Base-by-base conservation (phyloP, 257 asterid species). In the Nicotiana undulata region DNA sequence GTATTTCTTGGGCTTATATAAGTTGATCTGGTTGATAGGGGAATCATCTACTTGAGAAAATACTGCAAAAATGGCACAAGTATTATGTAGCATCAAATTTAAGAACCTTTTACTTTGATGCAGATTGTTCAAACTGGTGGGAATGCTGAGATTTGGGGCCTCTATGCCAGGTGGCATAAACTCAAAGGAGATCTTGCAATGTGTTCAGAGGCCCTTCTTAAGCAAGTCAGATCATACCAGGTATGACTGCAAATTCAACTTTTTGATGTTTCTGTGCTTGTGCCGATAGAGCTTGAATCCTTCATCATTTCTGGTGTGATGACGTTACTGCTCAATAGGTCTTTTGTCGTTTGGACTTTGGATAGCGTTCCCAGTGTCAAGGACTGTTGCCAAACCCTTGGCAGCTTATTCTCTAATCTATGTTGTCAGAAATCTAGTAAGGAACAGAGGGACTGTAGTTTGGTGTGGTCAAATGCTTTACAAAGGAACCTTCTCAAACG, bases 201-300 rank as follows among this genome's bases (percentile, higher is more conserved):
- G 97, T 93, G 97, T 81, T 88, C 97, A 0, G 99, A 95, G 89
- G 98, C 98, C 56, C 93, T 90, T 51, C 97, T 93, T 22, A 93
- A 89, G 92, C 99, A 95, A 85, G 96, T 94, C 74, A 86, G 99
- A 85, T 90, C 97, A 1, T 92, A 92, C 81, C 95, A 90, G 86
- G 86, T 80, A 80, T 31, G 37, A 52, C 26, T 7, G 9, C 44
- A 72, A 72, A 46, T 49, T 13, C 26, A 13, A 4, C 46, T 15
- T 56, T 44, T 46, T 24, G 34, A 72, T 46, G 4, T 51, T 4
- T 46, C 78, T 49, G 79, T 18, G 26, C 26, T 49, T 74, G 5
- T 74, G 24, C 44, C 5, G 40, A 74, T 72, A 22, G 37, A 72
- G 77, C 13, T 46, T 46, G 77, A 7, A 44, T 72, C 37, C 22